Percentiles rank a stretch among this genome's conserved stretches.
These are phyloP conservation scores for Candida gorgasii DNA, from an alignment of 805 yeast species.

Conservation along the genomic window DNA sequence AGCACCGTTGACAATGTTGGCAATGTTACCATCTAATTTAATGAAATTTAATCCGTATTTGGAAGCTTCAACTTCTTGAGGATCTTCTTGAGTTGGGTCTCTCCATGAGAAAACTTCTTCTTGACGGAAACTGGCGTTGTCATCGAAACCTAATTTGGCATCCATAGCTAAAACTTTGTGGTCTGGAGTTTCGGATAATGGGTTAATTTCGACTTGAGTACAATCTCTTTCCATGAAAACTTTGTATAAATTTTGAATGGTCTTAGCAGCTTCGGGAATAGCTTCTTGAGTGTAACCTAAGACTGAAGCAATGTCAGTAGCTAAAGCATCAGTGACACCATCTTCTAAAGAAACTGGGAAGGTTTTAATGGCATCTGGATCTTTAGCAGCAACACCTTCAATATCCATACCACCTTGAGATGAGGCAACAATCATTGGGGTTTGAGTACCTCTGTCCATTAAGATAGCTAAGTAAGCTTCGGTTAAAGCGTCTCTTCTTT, in stretches of 20 bases:
- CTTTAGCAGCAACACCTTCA: slow-evolving; percentile 93
- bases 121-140: slow-evolving; percentile 94
- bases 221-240: slow-evolving; percentile 91
- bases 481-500: slow-evolving; percentile 88
- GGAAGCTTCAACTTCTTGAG: slow-evolving; percentile 93
- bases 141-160: slow-evolving; percentile 98
- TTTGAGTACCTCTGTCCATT: slow-evolving; percentile 89
- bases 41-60: slow-evolving; percentile 91
- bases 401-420: slow-evolving; percentile 99
- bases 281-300: slow-evolving; percentile 82
- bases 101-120: slow-evolving; percentile 94
- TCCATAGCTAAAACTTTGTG: slow-evolving; percentile 96
- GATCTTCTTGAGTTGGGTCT: slow-evolving; percentile 96
- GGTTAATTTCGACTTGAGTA: slow-evolving; percentile 98
- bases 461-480: slow-evolving; percentile 95
- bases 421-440: slow-evolving; percentile 92
- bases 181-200: slow-evolving; percentile 90
- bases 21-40: slow-evolving; percentile 97
- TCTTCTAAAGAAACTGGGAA: slow-evolving; percentile 73
- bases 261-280: slow-evolving; percentile 80
- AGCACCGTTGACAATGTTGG: slow-evolving; percentile 99
- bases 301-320: slow-evolving; percentile 71
- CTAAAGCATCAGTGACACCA: slow-evolving; percentile 80
- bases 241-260: slow-evolving; percentile 83
- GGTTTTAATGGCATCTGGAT: slow-evolving; percentile 90